Percentiles rank a stretch among this genome's conserved stretches.
phyloP scores from a whole-genome alignment of 140 eudicot genomes.

The Cichorium intybus region DNA sequence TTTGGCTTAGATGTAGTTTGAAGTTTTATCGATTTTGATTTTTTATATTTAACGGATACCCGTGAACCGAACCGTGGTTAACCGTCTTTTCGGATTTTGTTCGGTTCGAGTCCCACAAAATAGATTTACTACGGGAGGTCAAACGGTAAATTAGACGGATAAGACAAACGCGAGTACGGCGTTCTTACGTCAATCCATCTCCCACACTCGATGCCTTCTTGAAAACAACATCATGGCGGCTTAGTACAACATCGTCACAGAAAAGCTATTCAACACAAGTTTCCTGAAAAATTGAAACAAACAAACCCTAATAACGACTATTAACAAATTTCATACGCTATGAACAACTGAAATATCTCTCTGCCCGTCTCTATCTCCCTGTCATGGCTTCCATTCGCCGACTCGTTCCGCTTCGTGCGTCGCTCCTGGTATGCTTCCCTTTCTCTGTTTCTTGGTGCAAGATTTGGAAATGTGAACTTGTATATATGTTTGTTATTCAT shows the following conservation, averaged over 20 bases:
- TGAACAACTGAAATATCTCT: slow-evolving; percentile 23
- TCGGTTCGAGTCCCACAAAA: no score
- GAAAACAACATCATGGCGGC: slow-evolving; percentile 35
- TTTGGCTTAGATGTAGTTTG: no score
- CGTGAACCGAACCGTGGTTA: no score
- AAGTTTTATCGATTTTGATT: no score
- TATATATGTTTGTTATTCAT: not conserved
- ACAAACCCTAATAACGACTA: slow-evolving; percentile 31
- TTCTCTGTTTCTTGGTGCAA: not conserved
- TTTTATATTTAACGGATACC: no score
- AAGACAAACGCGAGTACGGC: no score
- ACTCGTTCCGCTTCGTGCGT: slow-evolving; percentile 35
- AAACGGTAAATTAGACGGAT: no score
- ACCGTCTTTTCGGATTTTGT: no score
- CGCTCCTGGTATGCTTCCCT: slow-evolving; percentile 32
- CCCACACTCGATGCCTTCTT: slow-evolving; percentile 10
- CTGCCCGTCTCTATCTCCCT: not conserved
- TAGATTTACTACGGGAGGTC: no score
- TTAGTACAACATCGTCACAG: not conserved
- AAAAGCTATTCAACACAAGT: not conserved
- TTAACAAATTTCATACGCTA: slow-evolving; percentile 3
- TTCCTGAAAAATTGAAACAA: slow-evolving; percentile 2
- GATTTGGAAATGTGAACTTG: slow-evolving; percentile 2
- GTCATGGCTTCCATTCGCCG: slow-evolving; percentile 50
- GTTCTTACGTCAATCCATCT: not conserved